Evolutionary conservation across 140 eudicot species (phyloP).

Genomic region (Stevia rebaudiana): DNA sequence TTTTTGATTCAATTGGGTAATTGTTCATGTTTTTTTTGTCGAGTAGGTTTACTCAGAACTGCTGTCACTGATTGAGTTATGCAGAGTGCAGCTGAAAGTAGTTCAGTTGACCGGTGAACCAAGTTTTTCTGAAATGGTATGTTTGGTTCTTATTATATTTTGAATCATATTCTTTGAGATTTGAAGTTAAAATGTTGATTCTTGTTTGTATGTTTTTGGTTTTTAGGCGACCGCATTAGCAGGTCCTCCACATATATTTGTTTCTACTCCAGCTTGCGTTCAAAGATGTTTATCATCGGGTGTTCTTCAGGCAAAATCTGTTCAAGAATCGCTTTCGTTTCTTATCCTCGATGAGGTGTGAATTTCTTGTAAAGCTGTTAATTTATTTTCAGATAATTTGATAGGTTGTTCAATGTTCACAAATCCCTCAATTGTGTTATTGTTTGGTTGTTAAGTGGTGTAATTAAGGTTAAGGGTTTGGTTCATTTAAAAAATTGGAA

Average conservation of each 20-base stretch:
- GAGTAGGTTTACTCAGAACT: slow-evolving; percentile 81
- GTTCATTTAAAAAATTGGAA: not conserved
- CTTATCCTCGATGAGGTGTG: slow-evolving; percentile 92
- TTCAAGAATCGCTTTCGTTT: slow-evolving; percentile 84
- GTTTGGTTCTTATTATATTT: slow-evolving; percentile 13
- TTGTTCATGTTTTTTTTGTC: not conserved
- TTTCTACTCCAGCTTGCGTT: slow-evolving; percentile 87
- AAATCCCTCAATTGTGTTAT: not conserved
- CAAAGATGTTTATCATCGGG: slow-evolving; percentile 64
- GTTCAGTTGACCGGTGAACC: slow-evolving; percentile 68
- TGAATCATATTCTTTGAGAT: not conserved
- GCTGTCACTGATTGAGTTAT: slow-evolving; percentile 56
- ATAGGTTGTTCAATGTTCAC: not conserved
- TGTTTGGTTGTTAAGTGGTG: not conserved
- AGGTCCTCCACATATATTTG: slow-evolving; percentile 75
- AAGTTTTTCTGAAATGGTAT: slow-evolving; percentile 62
- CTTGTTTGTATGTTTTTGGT: not conserved
- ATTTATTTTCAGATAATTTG: not conserved
- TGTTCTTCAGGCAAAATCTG: slow-evolving; percentile 52
- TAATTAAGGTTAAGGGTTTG: not conserved
- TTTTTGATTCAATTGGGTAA: not conserved
- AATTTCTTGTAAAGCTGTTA: not conserved
- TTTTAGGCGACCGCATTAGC: slow-evolving; percentile 61
- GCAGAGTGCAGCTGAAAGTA: slow-evolving; percentile 73
- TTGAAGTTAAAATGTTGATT: not conserved